Percentiles rank a stretch among this genome's conserved stretches.
Conservation (phyloP, 2,329 filamentous ascomycete genomes). For the Cladophialophora carrionii region DNA sequence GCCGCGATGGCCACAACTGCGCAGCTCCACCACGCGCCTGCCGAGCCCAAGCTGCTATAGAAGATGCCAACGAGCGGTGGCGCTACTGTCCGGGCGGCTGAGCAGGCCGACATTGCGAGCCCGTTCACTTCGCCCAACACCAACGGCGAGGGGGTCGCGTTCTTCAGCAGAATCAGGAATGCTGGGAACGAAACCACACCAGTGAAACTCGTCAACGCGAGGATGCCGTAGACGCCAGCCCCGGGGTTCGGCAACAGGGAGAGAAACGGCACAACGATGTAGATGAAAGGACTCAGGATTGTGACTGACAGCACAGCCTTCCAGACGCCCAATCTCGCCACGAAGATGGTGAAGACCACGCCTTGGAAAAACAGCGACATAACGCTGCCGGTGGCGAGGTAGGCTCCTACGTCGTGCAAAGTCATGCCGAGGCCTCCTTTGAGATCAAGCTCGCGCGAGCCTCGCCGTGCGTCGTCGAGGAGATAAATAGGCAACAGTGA, state of each 20-base stretch:
- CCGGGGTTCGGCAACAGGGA: slow-evolving; percentile 58
- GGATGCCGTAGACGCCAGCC: slow-evolving; percentile 62
- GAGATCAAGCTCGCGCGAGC: slow-evolving; percentile 24
- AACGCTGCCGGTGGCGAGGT: slow-evolving; percentile 62
- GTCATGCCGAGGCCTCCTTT: slow-evolving; percentile 64
- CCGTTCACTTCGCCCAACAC: slow-evolving; percentile 69
- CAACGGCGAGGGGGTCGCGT: slow-evolving; percentile 61
- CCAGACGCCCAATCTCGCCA: slow-evolving; percentile 62
- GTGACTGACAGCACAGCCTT: slow-evolving; percentile 62
- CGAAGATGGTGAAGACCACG: slow-evolving; percentile 64
- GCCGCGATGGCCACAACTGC: slow-evolving; percentile 61
- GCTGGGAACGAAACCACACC: slow-evolving; percentile 68
- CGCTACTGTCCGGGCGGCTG: slow-evolving; percentile 68
- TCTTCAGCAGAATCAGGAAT: slow-evolving; percentile 69
- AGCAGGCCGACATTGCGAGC: slow-evolving; percentile 66
- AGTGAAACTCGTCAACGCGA: slow-evolving; percentile 63
- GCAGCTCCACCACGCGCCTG: slow-evolving; percentile 67
- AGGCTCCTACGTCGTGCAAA: slow-evolving; percentile 64
- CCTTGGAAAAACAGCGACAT: slow-evolving; percentile 64
- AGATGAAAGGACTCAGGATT: slow-evolving; percentile 64
- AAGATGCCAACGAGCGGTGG: slow-evolving; percentile 67
- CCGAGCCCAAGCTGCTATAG: slow-evolving; percentile 64
- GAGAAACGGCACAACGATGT: slow-evolving; percentile 63
- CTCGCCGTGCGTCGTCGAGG: slow-evolving; percentile 44
- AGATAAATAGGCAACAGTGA: slow-evolving; percentile 52